Evolutionary conservation across 2,329 filamentous ascomycete genomes (phyloP), one percentile per base, ranked within the genome.

Genomic region (Hortaea sp.): DNA sequence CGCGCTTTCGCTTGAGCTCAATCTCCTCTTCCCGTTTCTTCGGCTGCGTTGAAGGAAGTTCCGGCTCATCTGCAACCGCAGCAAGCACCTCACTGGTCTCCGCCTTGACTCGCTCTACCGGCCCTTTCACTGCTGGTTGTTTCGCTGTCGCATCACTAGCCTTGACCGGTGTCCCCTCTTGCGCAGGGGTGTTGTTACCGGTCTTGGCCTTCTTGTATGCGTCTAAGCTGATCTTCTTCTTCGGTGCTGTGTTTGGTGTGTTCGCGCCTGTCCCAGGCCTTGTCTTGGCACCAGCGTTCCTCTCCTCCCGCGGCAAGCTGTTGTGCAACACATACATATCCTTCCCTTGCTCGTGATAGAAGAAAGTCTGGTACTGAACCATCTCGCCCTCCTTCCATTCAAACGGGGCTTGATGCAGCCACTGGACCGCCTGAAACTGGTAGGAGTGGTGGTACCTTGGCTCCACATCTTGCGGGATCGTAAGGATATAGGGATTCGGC

Each of bases 321-420:
- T 45, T 58, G 43, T 56, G 57, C 50, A 53, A 49, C 48, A 57
- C 53, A 43, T 54, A 60, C 50, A 62, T 56, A 29, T 55, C 55
- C 43, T 54, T 56, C 49, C 73, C 72, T 31, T 71, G 71, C 57
- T 79, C 74, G 59, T 78, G 76, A 46, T 73, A 75, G 45, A 77
- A 64, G 53, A 78, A 81, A 47, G 77, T 81, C 67, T 78, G 70
- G 60, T 82, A 82, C 58, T 82, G 79, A 44, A 79, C 66, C 54
- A 73, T 68, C 41, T 63, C 59, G 55, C 79, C 72, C 61, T 82
- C 79, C 51, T 73, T 66, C 12, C 62, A 63, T 43, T 66, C 63
- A 61, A 81, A 82, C 4, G 77, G 72, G 2, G 72, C 73, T 46
- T 73, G 68, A 29, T 54, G 49, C 50, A 66, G 66, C 69, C 69